phyloP scores from a whole-genome alignment of 371 early-diverging fungal species.

The Parasitella parasitica region DNA sequence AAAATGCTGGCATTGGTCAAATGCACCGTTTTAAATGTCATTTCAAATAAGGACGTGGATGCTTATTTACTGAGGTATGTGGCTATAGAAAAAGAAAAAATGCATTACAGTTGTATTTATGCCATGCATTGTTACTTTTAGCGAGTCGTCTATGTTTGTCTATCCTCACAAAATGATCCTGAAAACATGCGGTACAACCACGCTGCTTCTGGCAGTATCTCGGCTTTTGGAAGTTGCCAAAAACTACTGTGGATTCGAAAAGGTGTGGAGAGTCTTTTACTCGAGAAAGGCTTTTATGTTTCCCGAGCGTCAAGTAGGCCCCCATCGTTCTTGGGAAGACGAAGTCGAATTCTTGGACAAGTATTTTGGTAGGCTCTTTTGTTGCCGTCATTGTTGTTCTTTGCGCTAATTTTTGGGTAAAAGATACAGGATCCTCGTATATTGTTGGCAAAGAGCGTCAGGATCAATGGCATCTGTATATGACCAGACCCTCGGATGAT shows the following conservation, averaged over 20 bases:
- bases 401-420: background rate
- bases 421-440: slow-evolving; percentile 80
- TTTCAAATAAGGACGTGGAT: slow-evolving; percentile 76
- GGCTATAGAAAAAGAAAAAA: background rate
- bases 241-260: slow-evolving; percentile 65
- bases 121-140: slow-evolving; percentile 14
- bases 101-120: slow-evolving; percentile 12
- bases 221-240: slow-evolving; percentile 84
- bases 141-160: slow-evolving; percentile 96
- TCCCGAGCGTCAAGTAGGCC: slow-evolving; percentile 86
- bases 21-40: slow-evolving; percentile 85
- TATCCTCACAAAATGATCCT: slow-evolving; percentile 91
- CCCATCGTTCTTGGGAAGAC: slow-evolving; percentile 89
- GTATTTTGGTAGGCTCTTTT: slow-evolving; percentile 54
- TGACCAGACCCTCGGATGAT: slow-evolving; percentile 69
- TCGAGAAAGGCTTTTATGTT: slow-evolving; percentile 96
- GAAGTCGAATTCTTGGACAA: slow-evolving; percentile 81
- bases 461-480: slow-evolving; percentile 95
- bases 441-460: slow-evolving; percentile 89
- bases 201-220: slow-evolving; percentile 82
- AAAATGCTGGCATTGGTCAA: slow-evolving; percentile 90
- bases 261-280: slow-evolving; percentile 87
- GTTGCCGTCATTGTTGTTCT: background rate
- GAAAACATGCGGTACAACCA: slow-evolving; percentile 97
- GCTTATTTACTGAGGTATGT: slow-evolving; percentile 85